phyloP scores from a whole-genome alignment of 1,284 basidiomycete species.

The Puccinia coronata region DNA sequence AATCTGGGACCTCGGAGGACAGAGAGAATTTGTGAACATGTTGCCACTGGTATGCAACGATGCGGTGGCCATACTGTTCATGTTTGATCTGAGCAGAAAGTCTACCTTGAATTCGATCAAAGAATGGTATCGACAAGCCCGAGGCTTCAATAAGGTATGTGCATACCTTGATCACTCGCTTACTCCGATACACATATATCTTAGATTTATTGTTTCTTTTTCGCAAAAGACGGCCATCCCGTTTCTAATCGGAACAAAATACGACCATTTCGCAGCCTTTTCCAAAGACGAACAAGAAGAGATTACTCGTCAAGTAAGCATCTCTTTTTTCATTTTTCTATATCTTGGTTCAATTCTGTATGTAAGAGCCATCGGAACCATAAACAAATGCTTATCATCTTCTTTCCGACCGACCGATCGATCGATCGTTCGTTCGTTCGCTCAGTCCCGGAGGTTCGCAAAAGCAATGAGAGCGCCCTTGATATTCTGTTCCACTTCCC shows the following conservation, averaged over 20 bases:
- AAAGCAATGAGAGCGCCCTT: constrained; percentile 97
- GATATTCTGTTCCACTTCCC: constrained; percentile 96
- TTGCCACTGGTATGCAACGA: constrained; percentile 96
- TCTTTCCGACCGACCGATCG: too few relatives aligned
- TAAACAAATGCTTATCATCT: too few relatives aligned
- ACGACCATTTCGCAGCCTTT: constrained; percentile 93
- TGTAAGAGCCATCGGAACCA: too few relatives aligned
- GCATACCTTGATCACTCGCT: background rate
- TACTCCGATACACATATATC: too few relatives aligned
- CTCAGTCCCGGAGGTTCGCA: constrained; percentile 86
- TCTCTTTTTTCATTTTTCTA: constrained; percentile 52
- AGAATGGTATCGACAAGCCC: constrained; percentile 97
- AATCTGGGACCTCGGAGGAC: constrained; percentile 97
- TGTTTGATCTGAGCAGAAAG: constrained; percentile 97
- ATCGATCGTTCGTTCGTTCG: constrained; percentile 26
- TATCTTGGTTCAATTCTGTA: too few relatives aligned
- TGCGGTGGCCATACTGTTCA: constrained; percentile 96
- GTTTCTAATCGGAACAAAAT: constrained; percentile 86
- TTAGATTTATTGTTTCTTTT: background rate
- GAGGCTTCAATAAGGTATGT: constrained; percentile 92
- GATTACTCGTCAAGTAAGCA: constrained; percentile 83
- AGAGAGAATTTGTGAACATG: constrained; percentile 98
- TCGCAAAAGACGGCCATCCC: constrained; percentile 56
- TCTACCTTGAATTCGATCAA: constrained; percentile 96
- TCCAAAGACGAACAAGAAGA: constrained; percentile 97